Base-by-base conservation (phyloP, 139 green algal genomes). In the Chlorella vulgaris region DNA sequence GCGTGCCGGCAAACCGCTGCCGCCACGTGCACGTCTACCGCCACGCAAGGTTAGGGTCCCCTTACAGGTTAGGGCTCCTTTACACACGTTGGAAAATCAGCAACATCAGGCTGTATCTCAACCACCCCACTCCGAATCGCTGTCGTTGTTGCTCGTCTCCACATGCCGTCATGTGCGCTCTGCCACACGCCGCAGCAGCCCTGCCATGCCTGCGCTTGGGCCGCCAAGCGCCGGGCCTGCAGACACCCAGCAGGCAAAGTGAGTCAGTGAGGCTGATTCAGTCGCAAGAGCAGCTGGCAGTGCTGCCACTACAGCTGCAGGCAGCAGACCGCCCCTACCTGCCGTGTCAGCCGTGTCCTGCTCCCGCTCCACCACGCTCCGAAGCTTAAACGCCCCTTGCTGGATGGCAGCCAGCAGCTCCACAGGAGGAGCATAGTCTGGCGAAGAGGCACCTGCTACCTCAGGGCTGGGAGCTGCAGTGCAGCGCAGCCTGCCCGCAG, bases 131-230 rank as follows among this genome's bases (percentile, higher is more conserved):
- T 79, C 55, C n/a, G 55, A 65, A 21, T 65, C 73, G 35, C 73
- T 69, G 73, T 79, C 73, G 36, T 35, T 38, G 35, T 68, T 51
- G 73, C 38, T 50, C 22, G 33, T 50, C 18, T 28, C 53, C 1
- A 22, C 71, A 6, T 43, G 31, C 73, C 67, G 35, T 0, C 73
- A 53, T 1, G 51, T 50, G 1, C 53, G 35, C 53, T 79, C 73
- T 35, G 51, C 73, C 33, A 79, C 73, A 2, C 58, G 36, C 21
- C 73, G 50, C 35, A 79, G 73, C 73, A 79, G 73, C 53, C 68
- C 53, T 0, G 73, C 73, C 73, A 79, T 79, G 73, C 58, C 36
- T 15, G 65, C 31, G 10, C 33, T 71, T 33, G 65, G 31, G 31
- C 13, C 19, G 21, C 51, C n/a, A 28, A 50, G 50, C 15, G 47